A percentile compares a stretch with the other conserved stretches of the same genome.
Conservation (phyloP, 129 eudicot species). For the Artemisia argyi region DNA sequence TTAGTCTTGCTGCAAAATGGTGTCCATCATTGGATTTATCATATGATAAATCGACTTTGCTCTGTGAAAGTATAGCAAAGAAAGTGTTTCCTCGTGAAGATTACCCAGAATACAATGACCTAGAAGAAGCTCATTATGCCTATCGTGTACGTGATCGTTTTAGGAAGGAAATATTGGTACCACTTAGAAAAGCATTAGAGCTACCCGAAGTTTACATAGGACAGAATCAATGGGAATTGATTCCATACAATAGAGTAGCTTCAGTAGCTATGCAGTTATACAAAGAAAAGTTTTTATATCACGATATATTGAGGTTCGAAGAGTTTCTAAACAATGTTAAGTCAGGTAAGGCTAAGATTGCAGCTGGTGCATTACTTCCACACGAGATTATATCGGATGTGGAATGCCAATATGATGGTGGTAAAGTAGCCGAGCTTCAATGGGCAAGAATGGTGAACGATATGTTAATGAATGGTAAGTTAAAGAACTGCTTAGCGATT, state of each 20-base stretch:
- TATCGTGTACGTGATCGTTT: constrained; percentile 15
- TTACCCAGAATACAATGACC: not conserved
- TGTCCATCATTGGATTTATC: constrained; percentile 11
- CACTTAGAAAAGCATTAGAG: constrained; percentile 14
- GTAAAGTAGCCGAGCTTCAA: too few species aligned
- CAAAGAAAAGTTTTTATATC: constrained; percentile 7
- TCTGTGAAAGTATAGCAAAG: constrained; percentile 17
- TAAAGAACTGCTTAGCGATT: too few species aligned
- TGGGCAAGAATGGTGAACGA: too few species aligned
- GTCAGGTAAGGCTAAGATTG: constrained; percentile 18
- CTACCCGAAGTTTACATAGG: constrained; percentile 19
- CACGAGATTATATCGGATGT: constrained; percentile 11
- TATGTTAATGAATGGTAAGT: too few species aligned
- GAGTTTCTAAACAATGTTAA: constrained; percentile 3
- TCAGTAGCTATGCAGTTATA: constrained; percentile 10
- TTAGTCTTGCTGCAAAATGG: constrained; percentile 22
- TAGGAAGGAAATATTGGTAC: constrained; percentile 5
- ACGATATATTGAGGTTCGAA: not conserved
- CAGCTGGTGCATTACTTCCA: constrained; percentile 16
- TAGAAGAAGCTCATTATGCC: constrained; percentile 18
- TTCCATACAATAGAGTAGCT: constrained; percentile 20
- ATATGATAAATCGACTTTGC: constrained; percentile 7
- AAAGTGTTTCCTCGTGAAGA: constrained; percentile 15
- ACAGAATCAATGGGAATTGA: constrained; percentile 16
- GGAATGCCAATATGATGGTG: too few species aligned